These are phyloP conservation scores for Penicillium flavigenum DNA, from an alignment of 495 filamentous ascomycete genomes.

Conservation along the genomic window DNA sequence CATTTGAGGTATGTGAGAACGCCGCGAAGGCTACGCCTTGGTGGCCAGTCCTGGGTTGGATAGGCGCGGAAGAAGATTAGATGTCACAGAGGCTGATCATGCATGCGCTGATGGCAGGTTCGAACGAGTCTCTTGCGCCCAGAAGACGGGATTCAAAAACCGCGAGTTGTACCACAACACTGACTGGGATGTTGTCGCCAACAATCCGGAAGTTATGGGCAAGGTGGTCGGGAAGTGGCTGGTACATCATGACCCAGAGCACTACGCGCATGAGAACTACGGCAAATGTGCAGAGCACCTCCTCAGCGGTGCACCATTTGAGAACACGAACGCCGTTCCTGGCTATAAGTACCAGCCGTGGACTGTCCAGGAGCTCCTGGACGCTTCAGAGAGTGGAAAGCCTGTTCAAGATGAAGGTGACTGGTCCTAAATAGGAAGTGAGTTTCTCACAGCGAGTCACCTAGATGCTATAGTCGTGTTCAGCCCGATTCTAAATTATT, in stretches of 20 bases:
- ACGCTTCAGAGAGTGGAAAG: conserved; percentile 34
- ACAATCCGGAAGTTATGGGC: conserved; percentile 49
- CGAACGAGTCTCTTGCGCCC: conserved; percentile 55
- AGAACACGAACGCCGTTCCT: conserved; percentile 38
- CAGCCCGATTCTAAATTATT: too few species aligned
- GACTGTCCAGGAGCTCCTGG: conserved; percentile 46
- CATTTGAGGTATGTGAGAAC: conserved; percentile 4
- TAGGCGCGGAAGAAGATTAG: neutral
- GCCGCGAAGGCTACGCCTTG: neutral
- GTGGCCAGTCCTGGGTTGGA: neutral
- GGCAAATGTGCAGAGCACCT: conserved; percentile 41
- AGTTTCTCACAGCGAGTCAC: neutral
- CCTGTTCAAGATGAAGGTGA: conserved; percentile 25
- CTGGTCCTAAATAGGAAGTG: conserved; percentile 5
- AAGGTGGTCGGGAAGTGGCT: conserved; percentile 60
- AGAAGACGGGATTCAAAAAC: conserved; percentile 57
- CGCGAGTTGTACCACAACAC: conserved; percentile 57
- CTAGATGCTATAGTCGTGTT: neutral
- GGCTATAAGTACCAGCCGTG: conserved; percentile 48
- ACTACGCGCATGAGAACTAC: conserved; percentile 56
- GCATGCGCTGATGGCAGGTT: conserved; percentile 52
- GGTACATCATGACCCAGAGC: conserved; percentile 60
- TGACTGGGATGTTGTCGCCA: conserved; percentile 55
- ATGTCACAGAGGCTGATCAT: conserved; percentile 34
- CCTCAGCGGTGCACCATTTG: conserved; percentile 37